Percentiles rank a stretch among this genome's conserved stretches.
These are phyloP conservation scores for Russula sp. DNA, from an alignment of 768 basidiomycete species.

Conservation along the genomic window DNA sequence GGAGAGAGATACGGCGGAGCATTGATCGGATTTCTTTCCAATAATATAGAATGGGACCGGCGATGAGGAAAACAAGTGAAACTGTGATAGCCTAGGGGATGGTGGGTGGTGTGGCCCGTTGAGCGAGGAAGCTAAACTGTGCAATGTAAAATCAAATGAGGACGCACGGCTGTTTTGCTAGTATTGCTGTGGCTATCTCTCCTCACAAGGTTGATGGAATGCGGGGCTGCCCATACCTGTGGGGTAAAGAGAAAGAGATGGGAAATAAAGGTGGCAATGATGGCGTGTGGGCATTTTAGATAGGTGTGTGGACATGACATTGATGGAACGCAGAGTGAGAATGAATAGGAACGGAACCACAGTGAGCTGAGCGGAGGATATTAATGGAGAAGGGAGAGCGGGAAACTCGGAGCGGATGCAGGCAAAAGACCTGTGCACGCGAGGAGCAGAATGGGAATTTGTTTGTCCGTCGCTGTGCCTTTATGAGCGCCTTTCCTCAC, in stretches of 20 bases:
- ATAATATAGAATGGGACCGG: constrained; percentile 7
- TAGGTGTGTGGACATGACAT: constrained; percentile 22
- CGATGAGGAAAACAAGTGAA: constrained; percentile 16
- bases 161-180: constrained; percentile 14
- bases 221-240: constrained; percentile 18
- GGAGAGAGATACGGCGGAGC: neutral
- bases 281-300: neutral
- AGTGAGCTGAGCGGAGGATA: neutral
- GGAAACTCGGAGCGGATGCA: neutral
- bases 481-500: neutral
- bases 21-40: constrained; percentile 1
- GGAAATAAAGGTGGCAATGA: neutral
- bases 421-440: neutral
- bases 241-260: constrained; percentile 6
- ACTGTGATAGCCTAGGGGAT: constrained; percentile 24
- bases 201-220: constrained; percentile 4
- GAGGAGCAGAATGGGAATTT: neutral
- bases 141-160: neutral
- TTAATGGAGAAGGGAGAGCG: neutral
- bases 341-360: neutral
- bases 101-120: neutral
- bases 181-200: neutral
- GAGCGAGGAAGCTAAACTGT: neutral
- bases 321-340: neutral
- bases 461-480: neutral